Conservation (phyloP, 78 protist genomes). For the Pigoraptor vietnamica region DNA sequence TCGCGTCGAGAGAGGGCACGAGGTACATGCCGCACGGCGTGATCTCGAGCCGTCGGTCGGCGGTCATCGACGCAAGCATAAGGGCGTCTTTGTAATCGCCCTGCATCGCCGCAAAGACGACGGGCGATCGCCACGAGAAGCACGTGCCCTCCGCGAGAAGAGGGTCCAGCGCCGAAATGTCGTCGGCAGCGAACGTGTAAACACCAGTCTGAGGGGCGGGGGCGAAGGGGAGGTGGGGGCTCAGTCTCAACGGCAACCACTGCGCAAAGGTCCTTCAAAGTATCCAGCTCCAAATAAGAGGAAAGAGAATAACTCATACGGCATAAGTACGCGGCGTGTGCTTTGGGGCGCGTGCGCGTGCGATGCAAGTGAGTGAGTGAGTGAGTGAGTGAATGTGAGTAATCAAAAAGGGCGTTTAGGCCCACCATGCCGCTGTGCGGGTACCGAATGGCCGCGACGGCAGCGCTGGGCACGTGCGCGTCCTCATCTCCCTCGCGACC, state of each 20-base stretch:
- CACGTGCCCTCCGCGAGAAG: background rate
- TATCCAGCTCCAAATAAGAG: background rate
- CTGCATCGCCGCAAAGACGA: background rate
- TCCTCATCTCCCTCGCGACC: background rate
- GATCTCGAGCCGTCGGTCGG: background rate
- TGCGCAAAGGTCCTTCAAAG: background rate
- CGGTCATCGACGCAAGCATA: background rate
- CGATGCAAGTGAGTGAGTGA: too few relatives aligned
- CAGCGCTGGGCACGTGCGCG: background rate
- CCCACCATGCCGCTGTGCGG: background rate
- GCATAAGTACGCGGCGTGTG: too few relatives aligned
- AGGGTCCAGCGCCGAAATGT: background rate
- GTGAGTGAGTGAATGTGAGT: too few relatives aligned
- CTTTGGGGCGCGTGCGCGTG: too few relatives aligned
- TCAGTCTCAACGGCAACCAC: background rate
- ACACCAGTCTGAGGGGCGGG: background rate
- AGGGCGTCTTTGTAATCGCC: background rate
- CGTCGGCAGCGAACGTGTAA: background rate
- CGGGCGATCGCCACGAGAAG: background rate
- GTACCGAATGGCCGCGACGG: background rate
- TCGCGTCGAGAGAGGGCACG: background rate
- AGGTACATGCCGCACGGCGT: background rate
- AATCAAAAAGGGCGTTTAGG: too few relatives aligned
- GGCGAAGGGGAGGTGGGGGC: background rate
- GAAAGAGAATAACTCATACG: too few relatives aligned